Evolutionary conservation across 2,329 filamentous ascomycete species (phyloP).

Genomic region (Colletotrichum sp.): DNA sequence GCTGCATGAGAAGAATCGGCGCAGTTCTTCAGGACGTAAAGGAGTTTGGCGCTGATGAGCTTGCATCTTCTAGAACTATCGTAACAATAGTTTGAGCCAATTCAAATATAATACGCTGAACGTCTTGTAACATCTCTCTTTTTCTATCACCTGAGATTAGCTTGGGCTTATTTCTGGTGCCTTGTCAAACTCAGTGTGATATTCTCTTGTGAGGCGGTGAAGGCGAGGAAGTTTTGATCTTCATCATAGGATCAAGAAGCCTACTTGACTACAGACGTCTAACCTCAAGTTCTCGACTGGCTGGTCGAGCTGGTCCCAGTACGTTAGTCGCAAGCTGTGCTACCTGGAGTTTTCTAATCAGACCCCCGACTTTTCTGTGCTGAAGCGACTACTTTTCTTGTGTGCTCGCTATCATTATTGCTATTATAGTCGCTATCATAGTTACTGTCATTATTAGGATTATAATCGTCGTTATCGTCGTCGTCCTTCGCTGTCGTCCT

Average conservation of each 20-base stretch:
- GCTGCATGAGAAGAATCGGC: background rate
- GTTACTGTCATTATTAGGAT: too few relatives aligned
- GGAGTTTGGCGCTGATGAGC: background rate
- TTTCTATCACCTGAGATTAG: background rate
- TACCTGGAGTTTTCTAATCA: background rate
- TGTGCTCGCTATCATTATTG: too few relatives aligned
- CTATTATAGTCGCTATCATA: too few relatives aligned
- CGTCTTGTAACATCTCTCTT: background rate
- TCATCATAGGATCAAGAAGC: fast-evolving
- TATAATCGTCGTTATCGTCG: too few relatives aligned
- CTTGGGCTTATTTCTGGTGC: too few relatives aligned
- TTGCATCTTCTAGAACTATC: background rate
- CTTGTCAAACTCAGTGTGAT: too few relatives aligned
- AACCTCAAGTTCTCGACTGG: background rate
- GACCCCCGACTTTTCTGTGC: too few relatives aligned
- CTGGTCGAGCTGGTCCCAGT: background rate
- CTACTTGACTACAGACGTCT: background rate
- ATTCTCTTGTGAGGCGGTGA: background rate
- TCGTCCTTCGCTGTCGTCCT: too few relatives aligned
- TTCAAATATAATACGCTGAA: background rate
- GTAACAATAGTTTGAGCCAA: background rate
- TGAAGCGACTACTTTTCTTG: too few relatives aligned
- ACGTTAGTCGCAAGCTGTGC: background rate
- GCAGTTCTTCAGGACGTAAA: background rate
- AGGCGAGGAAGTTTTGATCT: background rate